These are phyloP conservation scores for Asterochloris erici DNA, from an alignment of 139 green algal genomes.

Conservation along the genomic window DNA sequence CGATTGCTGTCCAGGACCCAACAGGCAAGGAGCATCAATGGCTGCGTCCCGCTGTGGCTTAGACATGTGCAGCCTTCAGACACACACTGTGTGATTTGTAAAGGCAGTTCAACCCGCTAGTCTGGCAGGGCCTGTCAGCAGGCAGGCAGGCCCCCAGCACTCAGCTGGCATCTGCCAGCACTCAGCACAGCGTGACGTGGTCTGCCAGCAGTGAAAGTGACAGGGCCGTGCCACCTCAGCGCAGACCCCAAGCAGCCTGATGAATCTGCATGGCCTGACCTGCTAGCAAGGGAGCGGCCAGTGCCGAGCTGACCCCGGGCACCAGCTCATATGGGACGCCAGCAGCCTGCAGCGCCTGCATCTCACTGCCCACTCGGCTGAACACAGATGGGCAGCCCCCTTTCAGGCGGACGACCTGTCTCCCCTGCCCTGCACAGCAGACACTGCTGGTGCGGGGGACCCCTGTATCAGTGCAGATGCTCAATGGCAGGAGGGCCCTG, in stretches of 20 bases:
- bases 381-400: constrained; percentile 74
- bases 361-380: constrained; percentile 53
- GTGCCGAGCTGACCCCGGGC: constrained; percentile 68
- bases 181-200: no score
- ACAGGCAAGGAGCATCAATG: not conserved
- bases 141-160: no score
- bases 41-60: not conserved
- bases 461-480: no score
- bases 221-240: no score
- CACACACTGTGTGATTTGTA: not conserved
- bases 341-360: constrained; percentile 43
- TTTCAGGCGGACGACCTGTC: constrained; percentile 69
- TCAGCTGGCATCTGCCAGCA: no score
- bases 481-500: no score
- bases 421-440: constrained; percentile 22
- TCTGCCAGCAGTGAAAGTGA: no score
- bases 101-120: no score
- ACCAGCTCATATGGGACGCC: constrained; percentile 55
- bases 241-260: not conserved
- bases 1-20: not conserved
- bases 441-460: no score
- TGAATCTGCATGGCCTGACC: constrained; percentile 27
- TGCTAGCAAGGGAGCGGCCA: constrained; percentile 64
- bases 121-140: no score
- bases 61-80: not conserved